Evolutionary conservation across 1,139 yeast genomes (phyloP).

Genomic region (Kodamaea anthophila): DNA sequence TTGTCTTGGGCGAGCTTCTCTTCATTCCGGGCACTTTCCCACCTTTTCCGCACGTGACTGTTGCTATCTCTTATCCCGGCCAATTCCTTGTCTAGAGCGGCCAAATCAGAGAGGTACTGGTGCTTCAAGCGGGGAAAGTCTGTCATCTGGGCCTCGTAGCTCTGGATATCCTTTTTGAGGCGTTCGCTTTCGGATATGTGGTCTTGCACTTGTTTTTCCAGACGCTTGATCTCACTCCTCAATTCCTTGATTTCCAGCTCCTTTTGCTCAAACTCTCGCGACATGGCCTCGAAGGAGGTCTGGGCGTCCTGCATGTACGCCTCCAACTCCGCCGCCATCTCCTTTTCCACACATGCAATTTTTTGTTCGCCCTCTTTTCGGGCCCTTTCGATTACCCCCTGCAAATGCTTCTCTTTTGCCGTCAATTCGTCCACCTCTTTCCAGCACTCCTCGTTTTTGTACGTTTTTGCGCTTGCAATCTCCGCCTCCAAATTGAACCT

Average conservation of each 20-base stretch:
- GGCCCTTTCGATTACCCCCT: slow-evolving; percentile 10
- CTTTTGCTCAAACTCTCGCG: slow-evolving; percentile 10
- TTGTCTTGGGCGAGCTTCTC: slow-evolving; percentile 12
- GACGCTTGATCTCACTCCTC: slow-evolving; percentile 4
- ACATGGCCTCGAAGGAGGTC: slow-evolving; percentile 14
- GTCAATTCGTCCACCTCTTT: slow-evolving; percentile 1
- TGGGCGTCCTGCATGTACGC: slow-evolving; percentile 12
- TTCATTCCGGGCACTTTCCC: slow-evolving; percentile 5
- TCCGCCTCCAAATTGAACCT: slow-evolving; percentile 29
- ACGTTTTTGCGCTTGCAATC: slow-evolving; percentile 20
- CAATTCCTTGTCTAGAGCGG: slow-evolving; percentile 8
- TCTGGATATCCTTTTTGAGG: slow-evolving; percentile 8
- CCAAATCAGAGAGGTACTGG: slow-evolving; percentile 9
- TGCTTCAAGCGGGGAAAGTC: slow-evolving; percentile 12
- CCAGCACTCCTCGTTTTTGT: slow-evolving; percentile 16
- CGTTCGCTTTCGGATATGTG: slow-evolving; percentile 3
- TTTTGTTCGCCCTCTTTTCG: slow-evolving; percentile 10
- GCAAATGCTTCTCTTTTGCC: slow-evolving; percentile 6
- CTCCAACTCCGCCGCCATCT: slow-evolving; percentile 17
- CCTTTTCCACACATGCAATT: slow-evolving; percentile 13
- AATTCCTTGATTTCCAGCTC: slow-evolving; percentile 9
- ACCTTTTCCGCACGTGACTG: neutral
- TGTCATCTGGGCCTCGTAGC: slow-evolving; percentile 12
- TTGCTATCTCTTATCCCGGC: slow-evolving; percentile 5
- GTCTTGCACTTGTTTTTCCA: slow-evolving; percentile 5